These are phyloP conservation scores for Clathrus columnatus DNA, from an alignment of 768 basidiomycete genomes.

Conservation along the genomic window DNA sequence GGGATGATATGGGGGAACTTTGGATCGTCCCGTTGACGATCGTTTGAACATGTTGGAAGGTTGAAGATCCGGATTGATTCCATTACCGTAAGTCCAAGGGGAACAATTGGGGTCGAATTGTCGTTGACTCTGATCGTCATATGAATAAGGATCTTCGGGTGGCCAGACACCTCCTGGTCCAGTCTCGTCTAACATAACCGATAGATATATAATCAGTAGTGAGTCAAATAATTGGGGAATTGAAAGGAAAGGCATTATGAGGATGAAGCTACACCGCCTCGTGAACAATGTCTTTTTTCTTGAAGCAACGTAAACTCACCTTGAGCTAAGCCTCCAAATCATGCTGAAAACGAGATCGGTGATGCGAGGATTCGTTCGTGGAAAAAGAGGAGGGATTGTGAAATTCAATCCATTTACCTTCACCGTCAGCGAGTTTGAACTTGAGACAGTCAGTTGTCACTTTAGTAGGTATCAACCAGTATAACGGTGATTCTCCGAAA, in stretches of 20 bases:
- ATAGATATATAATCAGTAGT: not conserved
- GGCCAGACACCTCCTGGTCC: slow-evolving; percentile 53
- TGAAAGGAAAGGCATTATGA: slow-evolving; percentile 1
- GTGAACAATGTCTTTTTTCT: not conserved
- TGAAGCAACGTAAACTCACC: not conserved
- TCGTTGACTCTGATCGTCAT: slow-evolving; percentile 24
- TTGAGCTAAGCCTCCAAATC: not conserved
- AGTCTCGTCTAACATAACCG: slow-evolving; percentile 24
- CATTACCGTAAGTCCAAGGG: slow-evolving; percentile 85
- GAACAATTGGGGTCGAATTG: slow-evolving; percentile 45
- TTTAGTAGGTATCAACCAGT: slow-evolving; percentile 80
- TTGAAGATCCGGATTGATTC: slow-evolving; percentile 65
- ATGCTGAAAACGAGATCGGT: not conserved
- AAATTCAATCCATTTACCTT: slow-evolving; percentile 66
- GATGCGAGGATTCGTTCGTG: slow-evolving; percentile 5
- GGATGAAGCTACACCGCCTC: slow-evolving; percentile 1
- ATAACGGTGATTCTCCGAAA: slow-evolving; percentile 60
- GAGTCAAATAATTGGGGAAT: not conserved
- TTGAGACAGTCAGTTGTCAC: slow-evolving; percentile 65
- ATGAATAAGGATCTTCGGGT: slow-evolving; percentile 49
- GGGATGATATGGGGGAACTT: slow-evolving; percentile 70
- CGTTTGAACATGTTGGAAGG: slow-evolving; percentile 47
- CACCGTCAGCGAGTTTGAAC: slow-evolving; percentile 60
- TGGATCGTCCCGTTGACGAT: slow-evolving; percentile 26
- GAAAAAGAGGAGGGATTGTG: slow-evolving; percentile 12